Evolutionary conservation across 805 yeast genomes (phyloP).

Genomic region (Candida gorgasii): DNA sequence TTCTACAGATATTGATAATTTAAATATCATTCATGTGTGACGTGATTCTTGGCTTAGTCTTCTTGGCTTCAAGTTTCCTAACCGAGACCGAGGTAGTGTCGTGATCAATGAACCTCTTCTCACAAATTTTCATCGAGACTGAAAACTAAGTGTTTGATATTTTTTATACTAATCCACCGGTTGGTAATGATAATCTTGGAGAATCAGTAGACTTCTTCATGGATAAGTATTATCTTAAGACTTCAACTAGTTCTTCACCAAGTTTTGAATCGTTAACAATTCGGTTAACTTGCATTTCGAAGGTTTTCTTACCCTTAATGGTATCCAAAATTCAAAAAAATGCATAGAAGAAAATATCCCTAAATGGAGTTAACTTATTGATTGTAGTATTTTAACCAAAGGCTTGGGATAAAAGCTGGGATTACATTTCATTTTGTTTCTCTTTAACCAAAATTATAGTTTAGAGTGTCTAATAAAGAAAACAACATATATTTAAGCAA

Average conservation of each 20-base stretch:
- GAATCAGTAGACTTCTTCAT: too few species aligned
- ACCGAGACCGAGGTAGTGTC: background rate
- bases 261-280: background rate
- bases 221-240: too few species aligned
- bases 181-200: too few species aligned
- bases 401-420: conserved; percentile 27
- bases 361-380: conserved; percentile 21
- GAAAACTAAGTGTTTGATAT: too few species aligned
- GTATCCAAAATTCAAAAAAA: conserved; percentile 20
- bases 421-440: conserved; percentile 5
- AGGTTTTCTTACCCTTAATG: conserved; percentile 19
- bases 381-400: conserved; percentile 20
- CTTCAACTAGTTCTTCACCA: background rate
- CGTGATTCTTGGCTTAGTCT: background rate
- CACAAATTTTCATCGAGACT: too few species aligned
- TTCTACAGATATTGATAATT: background rate
- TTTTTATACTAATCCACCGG: too few species aligned
- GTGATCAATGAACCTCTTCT: background rate
- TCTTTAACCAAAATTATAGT: too few species aligned
- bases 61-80: background rate
- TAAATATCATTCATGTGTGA: background rate
- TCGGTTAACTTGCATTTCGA: conserved; percentile 17
- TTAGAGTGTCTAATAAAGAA: too few species aligned
- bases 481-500: background rate
- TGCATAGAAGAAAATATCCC: conserved; percentile 19